Conservation (phyloP, 257 asterid genomes). For the Asclepias syriaca region DNA sequence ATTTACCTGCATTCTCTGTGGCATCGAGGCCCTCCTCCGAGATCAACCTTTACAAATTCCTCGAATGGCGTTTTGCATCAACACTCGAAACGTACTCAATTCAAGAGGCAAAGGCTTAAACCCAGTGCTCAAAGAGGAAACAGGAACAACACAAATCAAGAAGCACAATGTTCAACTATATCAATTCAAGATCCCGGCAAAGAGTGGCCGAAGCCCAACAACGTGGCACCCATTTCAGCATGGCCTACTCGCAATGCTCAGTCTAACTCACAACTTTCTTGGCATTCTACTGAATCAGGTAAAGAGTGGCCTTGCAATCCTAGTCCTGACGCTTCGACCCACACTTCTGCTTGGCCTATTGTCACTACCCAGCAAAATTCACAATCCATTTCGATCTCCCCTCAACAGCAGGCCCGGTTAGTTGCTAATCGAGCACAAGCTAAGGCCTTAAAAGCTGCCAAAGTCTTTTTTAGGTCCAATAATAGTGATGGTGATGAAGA, state of each 20-base stretch:
- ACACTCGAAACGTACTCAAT: slow-evolving; percentile 25
- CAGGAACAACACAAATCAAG: slow-evolving; percentile 1
- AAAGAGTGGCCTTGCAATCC: slow-evolving; percentile 52
- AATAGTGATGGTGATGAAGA: slow-evolving; percentile 22
- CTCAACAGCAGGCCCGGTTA: slow-evolving; percentile 27
- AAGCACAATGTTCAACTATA: slow-evolving; percentile 6
- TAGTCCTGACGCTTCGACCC: slow-evolving; percentile 23
- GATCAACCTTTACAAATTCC: slow-evolving; percentile 11
- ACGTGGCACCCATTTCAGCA: slow-evolving; percentile 25
- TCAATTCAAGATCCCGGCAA: slow-evolving; percentile 24
- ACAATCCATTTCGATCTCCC: slow-evolving; percentile 24
- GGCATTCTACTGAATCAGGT: slow-evolving; percentile 26
- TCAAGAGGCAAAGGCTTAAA: slow-evolving; percentile 30
- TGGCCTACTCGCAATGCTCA: slow-evolving; percentile 36
- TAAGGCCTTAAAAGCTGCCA: slow-evolving; percentile 35
- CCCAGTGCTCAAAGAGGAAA: not conserved
- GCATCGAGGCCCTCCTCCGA: slow-evolving; percentile 74
- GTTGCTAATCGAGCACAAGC: slow-evolving; percentile 38
- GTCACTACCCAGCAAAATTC: slow-evolving; percentile 33
- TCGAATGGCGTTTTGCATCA: slow-evolving; percentile 20
- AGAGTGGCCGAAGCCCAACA: slow-evolving; percentile 49
- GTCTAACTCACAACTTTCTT: slow-evolving; percentile 14
- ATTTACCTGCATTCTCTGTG: slow-evolving; percentile 70
- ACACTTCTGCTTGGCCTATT: slow-evolving; percentile 28
- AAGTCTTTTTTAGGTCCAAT: slow-evolving; percentile 26